These are phyloP conservation scores for Cadophora malorum DNA, from an alignment of 2,329 filamentous ascomycete species.

Conservation along the genomic window DNA sequence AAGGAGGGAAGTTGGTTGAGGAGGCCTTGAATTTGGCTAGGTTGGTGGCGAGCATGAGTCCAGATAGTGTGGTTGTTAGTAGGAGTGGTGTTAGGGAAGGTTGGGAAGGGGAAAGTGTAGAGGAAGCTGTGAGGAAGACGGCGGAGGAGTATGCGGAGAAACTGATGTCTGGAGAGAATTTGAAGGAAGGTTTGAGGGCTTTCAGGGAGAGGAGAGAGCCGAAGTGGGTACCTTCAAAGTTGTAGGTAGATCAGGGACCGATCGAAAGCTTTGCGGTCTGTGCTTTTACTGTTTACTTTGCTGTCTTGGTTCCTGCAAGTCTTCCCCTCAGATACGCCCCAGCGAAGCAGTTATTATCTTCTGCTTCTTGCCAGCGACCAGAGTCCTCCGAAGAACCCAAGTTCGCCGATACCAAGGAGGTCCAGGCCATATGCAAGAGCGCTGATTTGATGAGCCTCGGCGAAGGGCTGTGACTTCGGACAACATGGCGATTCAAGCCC, in stretches of 20 bases:
- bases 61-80: slow-evolving; percentile 47
- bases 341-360: not conserved
- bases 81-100: slow-evolving; percentile 45
- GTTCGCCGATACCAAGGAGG: too few species aligned
- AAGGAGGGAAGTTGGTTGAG: slow-evolving; percentile 45
- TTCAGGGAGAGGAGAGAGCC: slow-evolving; percentile 59
- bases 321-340: not conserved
- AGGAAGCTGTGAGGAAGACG: slow-evolving; percentile 49
- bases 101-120: slow-evolving; percentile 51
- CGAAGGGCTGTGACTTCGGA: too few species aligned
- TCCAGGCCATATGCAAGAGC: too few species aligned
- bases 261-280: not conserved
- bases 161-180: slow-evolving; percentile 54
- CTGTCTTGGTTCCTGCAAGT: not conserved
- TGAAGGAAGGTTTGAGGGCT: slow-evolving; percentile 56
- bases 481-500: not conserved
- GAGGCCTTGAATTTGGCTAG: slow-evolving; percentile 44
- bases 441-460: too few species aligned
- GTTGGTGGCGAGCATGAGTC: slow-evolving; percentile 45
- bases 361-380: too few species aligned
- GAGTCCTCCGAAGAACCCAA: too few species aligned
- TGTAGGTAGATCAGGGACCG: not conserved
- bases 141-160: slow-evolving; percentile 50
- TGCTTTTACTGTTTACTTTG: not conserved
- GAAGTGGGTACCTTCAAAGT: slow-evolving; percentile 50